Base-by-base conservation (phyloP, 805 yeast species). In the Hanseniaspora clermontiae region DNA sequence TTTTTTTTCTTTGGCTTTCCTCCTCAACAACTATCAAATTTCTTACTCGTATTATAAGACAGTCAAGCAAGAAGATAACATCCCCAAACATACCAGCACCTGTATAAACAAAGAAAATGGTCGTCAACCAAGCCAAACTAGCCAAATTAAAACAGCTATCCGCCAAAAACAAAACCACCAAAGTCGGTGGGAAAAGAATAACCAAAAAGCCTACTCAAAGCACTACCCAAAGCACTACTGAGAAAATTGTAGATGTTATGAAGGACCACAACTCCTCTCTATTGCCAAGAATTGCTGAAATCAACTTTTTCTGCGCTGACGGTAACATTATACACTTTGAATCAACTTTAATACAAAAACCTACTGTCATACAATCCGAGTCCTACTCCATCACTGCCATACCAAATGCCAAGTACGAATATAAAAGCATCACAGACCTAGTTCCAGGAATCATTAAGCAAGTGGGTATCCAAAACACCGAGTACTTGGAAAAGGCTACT, bases 241-340 rank as follows among this genome's bases (percentile, higher is more conserved):
- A 53, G 15, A 53, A 53, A 37, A 46, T 53, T 8, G 20, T 29
- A 9, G 43, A 20, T 17, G 34, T 47, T 9, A 45, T 46, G 49
- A 51, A 51, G 32, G 49, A 38, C 3, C 46, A 46, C 24, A 39
- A 45, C 9, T 24, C 47, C 6, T 42, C 43, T 17, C n/a, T 34
- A 2, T 32, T 53, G n/a, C 49, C 46, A 38, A 88, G 86, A 68
- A 83, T 91, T 67, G 95, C 88, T 72, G 97, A 91, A 78, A 97
- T 96, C 68, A 91, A 90, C 82, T 87, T 91, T 79, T 90, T 93
- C 86, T 85, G 79, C 74, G 96, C 88, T 62, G 96, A 91, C 73
- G 97, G 97, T 70, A 84, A 83, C 70, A 96, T 93, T 62, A 77
- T 91, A 74, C 96, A 91, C 78, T 88, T 93, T 81, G 82, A 86